Conservation (phyloP, 768 basidiomycete genomes). For the Trametes gibbosa region DNA sequence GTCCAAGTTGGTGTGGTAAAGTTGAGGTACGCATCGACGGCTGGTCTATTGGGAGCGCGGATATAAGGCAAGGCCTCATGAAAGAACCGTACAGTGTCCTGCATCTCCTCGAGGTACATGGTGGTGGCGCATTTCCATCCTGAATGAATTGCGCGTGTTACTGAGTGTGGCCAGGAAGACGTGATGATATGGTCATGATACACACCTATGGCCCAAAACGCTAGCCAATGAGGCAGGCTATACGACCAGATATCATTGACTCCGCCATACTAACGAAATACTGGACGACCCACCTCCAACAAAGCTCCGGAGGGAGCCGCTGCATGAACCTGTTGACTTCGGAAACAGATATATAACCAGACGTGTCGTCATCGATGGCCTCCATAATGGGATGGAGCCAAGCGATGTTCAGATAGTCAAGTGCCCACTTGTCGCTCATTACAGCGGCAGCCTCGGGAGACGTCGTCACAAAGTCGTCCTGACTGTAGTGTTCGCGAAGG, state of each 20-base stretch:
- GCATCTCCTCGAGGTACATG: conserved; percentile 9
- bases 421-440: conserved; percentile 32
- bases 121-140: conserved; percentile 21
- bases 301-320: conserved; percentile 21
- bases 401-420: conserved; percentile 31
- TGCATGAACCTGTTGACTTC: conserved; percentile 34
- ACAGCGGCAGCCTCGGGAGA: no score
- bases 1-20: background rate
- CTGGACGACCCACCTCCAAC: conserved; percentile 29
- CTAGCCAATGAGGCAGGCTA: conserved; percentile 31
- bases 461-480: no score
- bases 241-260: background rate
- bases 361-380: conserved; percentile 39
- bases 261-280: no score
- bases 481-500: conserved; percentile 36
- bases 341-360: conserved; percentile 33
- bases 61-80: background rate
- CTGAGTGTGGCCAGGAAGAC: background rate
- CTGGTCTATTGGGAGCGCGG: background rate
- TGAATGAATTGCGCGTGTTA: no score
- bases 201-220: conserved; percentile 35
- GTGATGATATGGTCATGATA: background rate
- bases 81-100: background rate
- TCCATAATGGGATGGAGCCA: conserved; percentile 34
- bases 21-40: background rate